phyloP scores from a whole-genome alignment of 495 filamentous ascomycete genomes.

The Penicillium coffeae region DNA sequence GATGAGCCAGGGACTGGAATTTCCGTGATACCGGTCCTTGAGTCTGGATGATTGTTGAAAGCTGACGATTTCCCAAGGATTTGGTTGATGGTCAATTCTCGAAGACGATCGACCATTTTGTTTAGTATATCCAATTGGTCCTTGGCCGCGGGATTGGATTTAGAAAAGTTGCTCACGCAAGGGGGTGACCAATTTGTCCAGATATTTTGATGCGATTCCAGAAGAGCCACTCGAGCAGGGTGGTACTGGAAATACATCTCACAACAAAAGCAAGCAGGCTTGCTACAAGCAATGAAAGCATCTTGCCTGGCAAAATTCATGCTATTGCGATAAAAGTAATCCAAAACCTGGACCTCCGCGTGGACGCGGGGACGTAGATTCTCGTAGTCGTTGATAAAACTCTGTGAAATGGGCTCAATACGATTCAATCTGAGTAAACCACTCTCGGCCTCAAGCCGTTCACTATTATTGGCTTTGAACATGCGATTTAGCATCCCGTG shows the following conservation, averaged over 20 bases:
- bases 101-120: not conserved
- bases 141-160: not conserved
- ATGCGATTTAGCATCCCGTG: not conserved
- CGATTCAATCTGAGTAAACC: not conserved
- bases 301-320: conserved; percentile 1
- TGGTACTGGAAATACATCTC: conserved; percentile 5
- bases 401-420: not conserved
- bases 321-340: not conserved
- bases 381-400: not conserved
- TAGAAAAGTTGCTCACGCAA: not conserved
- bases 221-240: not conserved
- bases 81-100: not conserved
- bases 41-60: not conserved
- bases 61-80: not conserved
- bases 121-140: not conserved
- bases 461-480: not conserved
- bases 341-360: not conserved
- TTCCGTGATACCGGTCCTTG: conserved; percentile 1
- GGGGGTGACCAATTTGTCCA: not conserved
- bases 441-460: not conserved
- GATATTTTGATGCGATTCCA: not conserved
- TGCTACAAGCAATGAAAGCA: conserved; percentile 4
- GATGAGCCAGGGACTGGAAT: not conserved
- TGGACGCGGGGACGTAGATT: not conserved
- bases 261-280: conserved; percentile 3